Conservation (phyloP, 2,329 filamentous ascomycete species). For the Xylariaceae sp. region DNA sequence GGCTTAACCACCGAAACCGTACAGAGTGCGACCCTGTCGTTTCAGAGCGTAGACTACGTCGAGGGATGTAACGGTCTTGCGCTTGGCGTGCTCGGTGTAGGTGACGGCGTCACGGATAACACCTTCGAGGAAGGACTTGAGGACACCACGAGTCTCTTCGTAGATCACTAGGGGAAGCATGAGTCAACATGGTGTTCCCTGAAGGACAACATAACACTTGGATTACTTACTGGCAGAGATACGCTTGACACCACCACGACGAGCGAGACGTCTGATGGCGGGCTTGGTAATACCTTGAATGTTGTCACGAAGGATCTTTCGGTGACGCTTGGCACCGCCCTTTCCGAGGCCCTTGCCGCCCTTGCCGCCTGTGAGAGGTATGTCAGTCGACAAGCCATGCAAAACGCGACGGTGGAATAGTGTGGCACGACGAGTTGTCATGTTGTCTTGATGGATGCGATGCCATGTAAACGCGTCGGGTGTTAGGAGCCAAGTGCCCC, state of each 20-base stretch:
- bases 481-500: slow-evolving; percentile 5
- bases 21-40: slow-evolving; percentile 64
- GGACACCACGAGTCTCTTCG: slow-evolving; percentile 77
- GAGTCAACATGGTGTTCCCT: not conserved
- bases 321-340: slow-evolving; percentile 97
- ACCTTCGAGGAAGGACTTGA: slow-evolving; percentile 81
- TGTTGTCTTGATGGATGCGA: slow-evolving; percentile 2
- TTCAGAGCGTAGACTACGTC: slow-evolving; percentile 64
- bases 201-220: slow-evolving; percentile 10
- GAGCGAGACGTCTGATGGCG: slow-evolving; percentile 95
- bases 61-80: slow-evolving; percentile 67
- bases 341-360: slow-evolving; percentile 97
- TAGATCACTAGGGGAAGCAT: slow-evolving; percentile 62
- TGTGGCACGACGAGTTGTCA: not conserved
- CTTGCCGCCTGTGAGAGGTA: slow-evolving; percentile 69
- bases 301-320: slow-evolving; percentile 99
- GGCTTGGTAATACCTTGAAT: slow-evolving; percentile 99
- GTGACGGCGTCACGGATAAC: slow-evolving; percentile 78
- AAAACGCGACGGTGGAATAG: not conserved
- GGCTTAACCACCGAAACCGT: slow-evolving; percentile 65
- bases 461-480: slow-evolving; percentile 30
- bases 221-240: slow-evolving; percentile 80
- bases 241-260: slow-evolving; percentile 99
- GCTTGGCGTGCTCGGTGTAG: slow-evolving; percentile 81
- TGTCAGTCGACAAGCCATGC: slow-evolving; percentile 40